Base-by-base conservation (phyloP, 371 early-diverging fungal species). In the Apophysomyces ossiformis region DNA sequence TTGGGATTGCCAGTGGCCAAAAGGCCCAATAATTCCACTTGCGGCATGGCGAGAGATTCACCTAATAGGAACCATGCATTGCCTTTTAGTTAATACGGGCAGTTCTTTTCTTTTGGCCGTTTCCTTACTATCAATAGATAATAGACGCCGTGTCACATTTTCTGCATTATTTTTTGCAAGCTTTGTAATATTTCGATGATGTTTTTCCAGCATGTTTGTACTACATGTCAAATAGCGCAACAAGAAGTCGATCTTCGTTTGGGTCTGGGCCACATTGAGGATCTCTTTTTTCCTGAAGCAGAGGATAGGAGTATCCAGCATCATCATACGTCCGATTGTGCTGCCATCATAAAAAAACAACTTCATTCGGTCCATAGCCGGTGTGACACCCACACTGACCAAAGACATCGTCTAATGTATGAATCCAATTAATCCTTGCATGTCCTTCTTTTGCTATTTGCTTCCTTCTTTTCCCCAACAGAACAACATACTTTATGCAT, bases 11-110 rank as follows among this genome's bases (percentile, higher is more conserved):
- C 64, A 6, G 57, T 57, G 7, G 57, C 64, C 11, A 63, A 26
- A 13, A 63, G 39, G 7, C 64, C 64, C 16, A 63, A 35, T 26
- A 63, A 16, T 39, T 63, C 64, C n/a, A 63, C 43, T 16, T 57
- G 37, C 0, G 64, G 64, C 37, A 63, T 37, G n/a, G 64, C 39
- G 7, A 62, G 35, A 4, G 47, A 16, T 43, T 62, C 46, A 15
- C 18, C 62, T 62, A 35, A 32, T 7, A 62, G 7, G 2, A 2
- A 2, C 2, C 32, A 26, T 26, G 32, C 32, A 26, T 26, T 26
- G 32, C 2, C 0, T 26, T 26, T 26, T 26, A 3, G 32, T 26
- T 26, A 26, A 0, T 26, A 26, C 32, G 32, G 32, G 32, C 32
- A 26, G 32, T 38, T 36, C 45, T 36, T 54, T 63, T 47, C 47